Percentiles rank a stretch among this genome's conserved stretches.
phyloP scores from a whole-genome alignment of 169 alveolate genomes.

The Plasmodium gonderi region DNA sequence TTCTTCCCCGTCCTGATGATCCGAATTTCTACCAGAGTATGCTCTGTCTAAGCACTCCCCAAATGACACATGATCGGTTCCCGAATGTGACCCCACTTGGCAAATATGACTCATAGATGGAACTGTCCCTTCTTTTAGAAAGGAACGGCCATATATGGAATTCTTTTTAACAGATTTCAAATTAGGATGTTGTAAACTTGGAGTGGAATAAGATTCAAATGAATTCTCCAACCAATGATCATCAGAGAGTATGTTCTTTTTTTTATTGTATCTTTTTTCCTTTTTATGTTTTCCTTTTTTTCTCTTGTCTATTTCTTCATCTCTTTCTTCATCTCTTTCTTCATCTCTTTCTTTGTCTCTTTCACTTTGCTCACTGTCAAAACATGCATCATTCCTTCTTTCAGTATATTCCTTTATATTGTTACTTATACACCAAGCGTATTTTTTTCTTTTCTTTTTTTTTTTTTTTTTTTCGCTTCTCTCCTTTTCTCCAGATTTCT shows the following conservation, averaged over 20 bases:
- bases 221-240: background rate
- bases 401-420: background rate
- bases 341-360: background rate
- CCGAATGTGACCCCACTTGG: too few relatives aligned
- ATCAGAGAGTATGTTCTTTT: background rate
- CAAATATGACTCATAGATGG: too few relatives aligned
- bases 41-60: background rate
- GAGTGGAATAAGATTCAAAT: background rate
- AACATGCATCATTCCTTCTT: background rate
- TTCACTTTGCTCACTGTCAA: background rate
- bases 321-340: background rate
- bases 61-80: too few relatives aligned
- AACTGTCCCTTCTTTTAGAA: background rate
- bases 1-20: too few relatives aligned
- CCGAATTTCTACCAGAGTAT: too few relatives aligned
- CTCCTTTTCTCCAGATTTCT: background rate
- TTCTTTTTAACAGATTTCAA: background rate
- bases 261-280: background rate
- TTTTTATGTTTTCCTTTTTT: background rate
- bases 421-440: background rate
- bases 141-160: background rate
- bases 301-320: background rate
- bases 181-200: background rate
- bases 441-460: background rate
- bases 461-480: background rate